Percentiles rank a stretch among this genome's conserved stretches.
Conservation (phyloP, 1,284 basidiomycete species). For the Coniferiporia sulphurascens region DNA sequence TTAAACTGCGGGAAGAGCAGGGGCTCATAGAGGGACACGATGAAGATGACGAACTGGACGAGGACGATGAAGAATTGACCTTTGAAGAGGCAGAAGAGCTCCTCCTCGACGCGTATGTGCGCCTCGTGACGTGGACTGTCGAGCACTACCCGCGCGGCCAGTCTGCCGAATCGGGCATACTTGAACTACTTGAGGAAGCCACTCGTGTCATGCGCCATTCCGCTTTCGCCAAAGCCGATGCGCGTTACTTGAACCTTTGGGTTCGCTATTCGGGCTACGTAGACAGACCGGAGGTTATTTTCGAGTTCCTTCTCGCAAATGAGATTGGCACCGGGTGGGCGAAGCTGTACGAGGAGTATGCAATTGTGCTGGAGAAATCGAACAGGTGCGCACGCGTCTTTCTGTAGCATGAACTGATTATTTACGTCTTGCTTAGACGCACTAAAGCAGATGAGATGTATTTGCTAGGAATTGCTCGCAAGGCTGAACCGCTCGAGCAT, state of each 20-base stretch:
- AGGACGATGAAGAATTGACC: constrained; percentile 33
- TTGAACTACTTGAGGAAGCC: constrained; percentile 79
- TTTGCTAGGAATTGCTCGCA: constrained; percentile 78
- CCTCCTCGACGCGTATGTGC: constrained; percentile 50
- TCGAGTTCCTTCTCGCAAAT: constrained; percentile 81
- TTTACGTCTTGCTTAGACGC: constrained; percentile 43
- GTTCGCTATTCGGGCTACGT: constrained; percentile 83
- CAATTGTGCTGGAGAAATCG: constrained; percentile 72
- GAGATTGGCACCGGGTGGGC: constrained; percentile 84
- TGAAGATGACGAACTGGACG: constrained; percentile 43
- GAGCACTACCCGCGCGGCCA: constrained; percentile 65
- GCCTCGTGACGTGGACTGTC: constrained; percentile 66
- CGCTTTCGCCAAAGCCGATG: constrained; percentile 62
- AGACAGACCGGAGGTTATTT: constrained; percentile 70
- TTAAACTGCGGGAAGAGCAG: constrained; percentile 23
- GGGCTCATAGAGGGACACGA: constrained; percentile 24
- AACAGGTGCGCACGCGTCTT: constrained; percentile 46
- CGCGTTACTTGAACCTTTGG: constrained; percentile 92
- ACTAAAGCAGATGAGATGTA: constrained; percentile 87
- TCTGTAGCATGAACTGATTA: neutral
- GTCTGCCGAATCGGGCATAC: constrained; percentile 67
- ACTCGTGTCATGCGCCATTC: constrained; percentile 72
- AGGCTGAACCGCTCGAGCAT: constrained; percentile 70
- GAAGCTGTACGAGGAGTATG: constrained; percentile 89
- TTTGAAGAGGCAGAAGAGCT: constrained; percentile 24